A percentile compares a stretch with the other conserved stretches of the same genome.
Evolutionary conservation across 805 yeast genomes (phyloP).

Genomic region (Hanseniaspora vineae): DNA sequence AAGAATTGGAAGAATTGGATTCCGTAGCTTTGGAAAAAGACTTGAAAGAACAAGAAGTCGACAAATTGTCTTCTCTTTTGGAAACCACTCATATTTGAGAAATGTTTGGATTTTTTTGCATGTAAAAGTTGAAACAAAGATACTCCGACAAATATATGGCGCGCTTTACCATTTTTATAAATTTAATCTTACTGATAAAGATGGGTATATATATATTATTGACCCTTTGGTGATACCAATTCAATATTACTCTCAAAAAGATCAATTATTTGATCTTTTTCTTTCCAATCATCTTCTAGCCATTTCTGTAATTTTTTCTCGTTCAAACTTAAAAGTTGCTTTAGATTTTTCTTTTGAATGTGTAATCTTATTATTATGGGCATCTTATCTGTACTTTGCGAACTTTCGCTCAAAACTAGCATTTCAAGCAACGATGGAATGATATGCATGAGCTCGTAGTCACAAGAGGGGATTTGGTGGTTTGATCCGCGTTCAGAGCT

Average conservation of each 20-base stretch:
- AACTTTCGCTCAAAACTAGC: slow-evolving; percentile 8
- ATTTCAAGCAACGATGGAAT: slow-evolving; percentile 22
- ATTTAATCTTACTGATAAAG: not conserved
- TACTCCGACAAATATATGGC: no score
- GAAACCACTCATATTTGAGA: slow-evolving; percentile 3
- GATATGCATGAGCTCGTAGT: slow-evolving; percentile 19
- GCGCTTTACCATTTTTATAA: no score
- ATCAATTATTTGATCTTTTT: slow-evolving; percentile 44
- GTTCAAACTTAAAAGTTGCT: slow-evolving; percentile 38
- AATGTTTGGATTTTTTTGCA: slow-evolving; percentile 3
- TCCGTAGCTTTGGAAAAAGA: slow-evolving; percentile 30
- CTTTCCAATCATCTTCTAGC: slow-evolving; percentile 62
- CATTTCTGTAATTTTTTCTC: slow-evolving; percentile 53
- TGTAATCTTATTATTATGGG: slow-evolving; percentile 32
- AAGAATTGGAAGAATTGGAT: slow-evolving; percentile 36
- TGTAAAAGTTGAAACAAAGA: slow-evolving; percentile 1
- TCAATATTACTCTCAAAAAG: slow-evolving; percentile 25
- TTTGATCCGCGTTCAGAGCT: not conserved
- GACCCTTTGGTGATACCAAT: slow-evolving; percentile 2
- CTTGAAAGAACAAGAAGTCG: slow-evolving; percentile 9
- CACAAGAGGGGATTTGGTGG: not conserved
- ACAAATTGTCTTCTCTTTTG: slow-evolving; percentile 1
- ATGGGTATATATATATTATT: not conserved
- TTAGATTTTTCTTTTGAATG: slow-evolving; percentile 30
- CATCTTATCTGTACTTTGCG: not conserved